Percentiles rank a stretch among this genome's conserved stretches.
Conservation (phyloP, 2,329 filamentous ascomycete species). For the Aspergillus aculeatus region DNA sequence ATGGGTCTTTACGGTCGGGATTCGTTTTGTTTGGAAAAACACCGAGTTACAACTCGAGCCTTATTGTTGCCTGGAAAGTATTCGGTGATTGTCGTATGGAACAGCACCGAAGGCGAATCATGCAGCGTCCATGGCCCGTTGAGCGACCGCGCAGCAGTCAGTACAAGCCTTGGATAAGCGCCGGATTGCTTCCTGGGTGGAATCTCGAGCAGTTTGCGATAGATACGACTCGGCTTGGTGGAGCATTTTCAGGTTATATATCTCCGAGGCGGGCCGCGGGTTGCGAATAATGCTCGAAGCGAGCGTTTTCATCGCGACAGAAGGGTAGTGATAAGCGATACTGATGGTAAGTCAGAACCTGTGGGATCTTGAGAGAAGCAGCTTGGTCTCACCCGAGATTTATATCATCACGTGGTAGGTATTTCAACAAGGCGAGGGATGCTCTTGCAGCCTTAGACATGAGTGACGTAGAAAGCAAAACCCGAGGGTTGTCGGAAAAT, state of each 20-base stretch:
- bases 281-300: conserved; percentile 18
- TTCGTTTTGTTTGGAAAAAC: no score
- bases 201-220: conserved; percentile 6
- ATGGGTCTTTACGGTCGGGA: no score
- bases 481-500: conserved; percentile 3
- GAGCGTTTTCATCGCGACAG: conserved; percentile 17
- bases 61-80: neutral
- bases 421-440: conserved; percentile 18
- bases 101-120: neutral
- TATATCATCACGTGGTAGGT: conserved; percentile 15
- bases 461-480: conserved; percentile 15
- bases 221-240: conserved; percentile 15
- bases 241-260: conserved; percentile 15
- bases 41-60: no score
- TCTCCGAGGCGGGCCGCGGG: conserved; percentile 12
- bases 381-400: conserved; percentile 13
- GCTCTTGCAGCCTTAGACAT: conserved; percentile 18
- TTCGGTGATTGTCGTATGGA: no score
- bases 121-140: neutral
- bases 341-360: neutral
- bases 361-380: neutral
- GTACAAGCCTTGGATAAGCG: conserved; percentile 15
- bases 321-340: conserved; percentile 17
- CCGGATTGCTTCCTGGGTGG: conserved; percentile 10
- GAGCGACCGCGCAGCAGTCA: conserved; percentile 16